A percentile compares a stretch with the other conserved stretches of the same genome.
Evolutionary conservation across 2,329 filamentous ascomycete genomes (phyloP).

Genomic region (Albifimbria verrucaria): DNA sequence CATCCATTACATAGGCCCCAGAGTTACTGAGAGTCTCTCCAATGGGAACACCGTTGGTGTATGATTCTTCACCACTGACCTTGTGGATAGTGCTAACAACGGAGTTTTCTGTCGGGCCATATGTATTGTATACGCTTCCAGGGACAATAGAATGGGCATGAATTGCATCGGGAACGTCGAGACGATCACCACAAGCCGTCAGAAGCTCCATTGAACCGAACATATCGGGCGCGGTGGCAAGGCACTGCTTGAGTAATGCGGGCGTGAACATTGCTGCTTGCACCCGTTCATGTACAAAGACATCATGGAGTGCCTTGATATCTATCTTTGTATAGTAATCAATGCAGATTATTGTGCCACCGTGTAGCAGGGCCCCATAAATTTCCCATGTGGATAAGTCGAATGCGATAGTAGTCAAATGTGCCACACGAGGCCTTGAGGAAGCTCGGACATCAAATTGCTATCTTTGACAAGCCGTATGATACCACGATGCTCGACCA

Average conservation of each 20-base stretch:
- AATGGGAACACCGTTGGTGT: slow-evolving; percentile 14
- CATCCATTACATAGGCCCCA: slow-evolving; percentile 20
- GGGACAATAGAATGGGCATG: neutral
- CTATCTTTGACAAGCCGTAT: neutral
- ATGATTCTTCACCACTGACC: neutral
- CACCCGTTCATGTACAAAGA: slow-evolving; percentile 7
- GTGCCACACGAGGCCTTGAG: neutral
- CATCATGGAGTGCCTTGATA: slow-evolving; percentile 3
- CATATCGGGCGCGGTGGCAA: slow-evolving; percentile 1
- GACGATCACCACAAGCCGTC: slow-evolving; percentile 9
- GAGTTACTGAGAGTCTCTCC: slow-evolving; percentile 16
- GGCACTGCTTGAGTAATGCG: slow-evolving; percentile 12
- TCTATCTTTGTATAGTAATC: slow-evolving; percentile 12
- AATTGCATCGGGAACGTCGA: slow-evolving; percentile 9
- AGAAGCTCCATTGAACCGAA: slow-evolving; percentile 8
- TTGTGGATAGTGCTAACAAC: slow-evolving; percentile 6
- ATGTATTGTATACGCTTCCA: slow-evolving; percentile 8
- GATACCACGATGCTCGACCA: slow-evolving; percentile 9
- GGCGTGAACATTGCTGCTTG: slow-evolving; percentile 9
- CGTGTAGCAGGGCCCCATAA: slow-evolving; percentile 13
- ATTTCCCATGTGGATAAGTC: slow-evolving; percentile 9
- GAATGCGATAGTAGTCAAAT: slow-evolving; percentile 10
- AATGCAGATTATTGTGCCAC: slow-evolving; percentile 14
- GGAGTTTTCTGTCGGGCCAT: slow-evolving; percentile 17
- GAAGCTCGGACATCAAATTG: neutral